Conservation (phyloP, 768 basidiomycete genomes). For the Candolleomyces eurysporus region DNA sequence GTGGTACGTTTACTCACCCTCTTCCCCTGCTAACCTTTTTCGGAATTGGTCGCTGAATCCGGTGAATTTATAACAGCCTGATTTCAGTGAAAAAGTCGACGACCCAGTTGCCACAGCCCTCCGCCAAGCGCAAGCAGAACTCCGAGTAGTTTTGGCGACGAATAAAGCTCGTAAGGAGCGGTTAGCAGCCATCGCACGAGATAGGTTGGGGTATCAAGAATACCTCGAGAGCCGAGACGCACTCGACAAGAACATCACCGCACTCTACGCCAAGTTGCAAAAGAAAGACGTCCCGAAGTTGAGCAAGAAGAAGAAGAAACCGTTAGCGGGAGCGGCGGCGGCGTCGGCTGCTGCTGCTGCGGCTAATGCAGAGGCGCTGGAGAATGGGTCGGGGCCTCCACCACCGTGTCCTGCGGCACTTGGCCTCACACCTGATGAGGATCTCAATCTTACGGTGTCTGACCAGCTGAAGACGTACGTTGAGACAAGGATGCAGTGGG, state of each 20-base stretch:
- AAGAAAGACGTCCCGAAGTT: constrained; percentile 77
- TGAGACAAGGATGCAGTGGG: constrained; percentile 75
- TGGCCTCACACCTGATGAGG: constrained; percentile 68
- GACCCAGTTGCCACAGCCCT: constrained; percentile 92
- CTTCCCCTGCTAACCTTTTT: background rate
- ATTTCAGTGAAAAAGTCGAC: constrained; percentile 78
- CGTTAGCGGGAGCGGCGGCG: constrained; percentile 25
- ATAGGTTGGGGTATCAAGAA: constrained; percentile 89
- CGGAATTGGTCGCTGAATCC: background rate
- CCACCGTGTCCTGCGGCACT: constrained; percentile 71
- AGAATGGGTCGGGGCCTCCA: constrained; percentile 30
- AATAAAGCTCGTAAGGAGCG: constrained; percentile 84
- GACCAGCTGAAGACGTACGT: constrained; percentile 73
- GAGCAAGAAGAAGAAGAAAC: constrained; percentile 76
- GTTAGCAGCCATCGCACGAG: constrained; percentile 73
- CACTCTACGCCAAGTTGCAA: constrained; percentile 74
- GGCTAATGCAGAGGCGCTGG: constrained; percentile 20
- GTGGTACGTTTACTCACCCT: constrained; percentile 50
- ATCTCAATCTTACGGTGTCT: constrained; percentile 57
- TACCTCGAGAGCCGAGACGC: constrained; percentile 83
- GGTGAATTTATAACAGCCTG: constrained; percentile 46
- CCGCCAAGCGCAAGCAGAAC: constrained; percentile 81
- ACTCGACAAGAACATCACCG: constrained; percentile 81
- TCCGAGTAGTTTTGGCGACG: constrained; percentile 70
- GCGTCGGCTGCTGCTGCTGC: constrained; percentile 20